Evolutionary conservation across 495 filamentous ascomycete genomes (phyloP), one percentile per base, ranked within the genome.

Genomic region (Aspergillus egyptiacus): DNA sequence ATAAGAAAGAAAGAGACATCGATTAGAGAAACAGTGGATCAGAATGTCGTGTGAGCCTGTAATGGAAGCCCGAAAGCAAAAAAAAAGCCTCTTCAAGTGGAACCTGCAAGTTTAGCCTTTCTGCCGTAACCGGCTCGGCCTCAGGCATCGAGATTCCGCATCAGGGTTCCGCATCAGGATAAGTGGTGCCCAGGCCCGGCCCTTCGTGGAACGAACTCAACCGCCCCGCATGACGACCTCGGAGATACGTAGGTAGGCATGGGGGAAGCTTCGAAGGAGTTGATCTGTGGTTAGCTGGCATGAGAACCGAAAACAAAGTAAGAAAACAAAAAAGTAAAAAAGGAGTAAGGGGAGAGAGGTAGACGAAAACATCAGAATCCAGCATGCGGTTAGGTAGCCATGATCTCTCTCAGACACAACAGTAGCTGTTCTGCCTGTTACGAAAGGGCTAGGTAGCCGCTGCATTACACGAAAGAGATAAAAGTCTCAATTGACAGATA

Each of bases 381-480:
- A 60, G 61, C 62, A 54, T 39, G 57, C 65, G 51, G 60, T 47
- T 42, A 46, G n/a, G n/a, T n/a, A n/a, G 50, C 44, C 44, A 52
- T 42, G 35, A 23, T 48, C 35, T 57, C 50, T 48, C 51, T 46
- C 38, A 54, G 31, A 47, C 54, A 50, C 10, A 51, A 52, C 45
- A 42, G 46, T 39, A 50, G 22, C 24, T 25, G 39, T 34, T 38
- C 41, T 53, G 31, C 36, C 52, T 35, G 47, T 56, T 54, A 58
- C 53, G 51, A 58, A 61, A 53, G 57, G 42, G 58, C 48, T 61
- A 43, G 18, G 44, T 20, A 51, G 46, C 46, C 54, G 51, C 60
- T 57, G 63, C 51, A 63, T 59, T 46, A 48, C 62, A 65, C 47
- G 58, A 59, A 68, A 62, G 45, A 37, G 57, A n/a, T n/a, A 56